Conservation (phyloP, 768 basidiomycete genomes). For the Brasilioporus rufonigricans region DNA sequence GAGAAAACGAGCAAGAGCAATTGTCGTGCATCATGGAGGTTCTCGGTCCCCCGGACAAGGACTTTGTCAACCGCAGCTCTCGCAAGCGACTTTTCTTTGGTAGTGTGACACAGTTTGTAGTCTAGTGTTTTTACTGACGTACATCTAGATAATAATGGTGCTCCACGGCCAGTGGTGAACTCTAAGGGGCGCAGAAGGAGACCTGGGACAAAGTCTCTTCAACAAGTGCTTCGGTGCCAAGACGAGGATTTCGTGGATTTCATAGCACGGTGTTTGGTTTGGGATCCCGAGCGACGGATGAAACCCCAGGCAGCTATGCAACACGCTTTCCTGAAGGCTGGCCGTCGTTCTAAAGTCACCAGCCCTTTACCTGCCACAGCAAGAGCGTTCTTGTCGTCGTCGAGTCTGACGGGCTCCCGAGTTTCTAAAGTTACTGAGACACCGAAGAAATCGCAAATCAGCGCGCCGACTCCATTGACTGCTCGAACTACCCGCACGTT, state of each 20-base stretch:
- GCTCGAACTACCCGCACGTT: constrained; percentile 66
- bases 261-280: constrained; percentile 92
- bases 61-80: constrained; percentile 90
- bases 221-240: constrained; percentile 85
- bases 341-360: constrained; percentile 51
- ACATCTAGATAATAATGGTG: constrained; percentile 80
- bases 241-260: constrained; percentile 98
- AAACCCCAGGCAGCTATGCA: constrained; percentile 92
- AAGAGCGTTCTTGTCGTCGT: constrained; percentile 58
- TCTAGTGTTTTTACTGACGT: constrained; percentile 3
- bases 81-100: constrained; percentile 96
- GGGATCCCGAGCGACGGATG: constrained; percentile 95
- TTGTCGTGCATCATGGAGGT: constrained; percentile 99
- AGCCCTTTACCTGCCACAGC: constrained; percentile 44
- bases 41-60: constrained; percentile 91
- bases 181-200: constrained; percentile 92
- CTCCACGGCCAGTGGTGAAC: constrained; percentile 90
- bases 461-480: constrained; percentile 84
- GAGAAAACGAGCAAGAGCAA: constrained; percentile 98
- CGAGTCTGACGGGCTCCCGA: constrained; percentile 49
- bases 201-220: constrained; percentile 87
- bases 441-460: constrained; percentile 87
- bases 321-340: constrained; percentile 81
- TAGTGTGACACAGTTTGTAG: constrained; percentile 34
- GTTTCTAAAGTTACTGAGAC: constrained; percentile 61